Evolutionary conservation across 1,284 basidiomycete genomes (phyloP).

Genomic region (Pyrrhoderma noxium): DNA sequence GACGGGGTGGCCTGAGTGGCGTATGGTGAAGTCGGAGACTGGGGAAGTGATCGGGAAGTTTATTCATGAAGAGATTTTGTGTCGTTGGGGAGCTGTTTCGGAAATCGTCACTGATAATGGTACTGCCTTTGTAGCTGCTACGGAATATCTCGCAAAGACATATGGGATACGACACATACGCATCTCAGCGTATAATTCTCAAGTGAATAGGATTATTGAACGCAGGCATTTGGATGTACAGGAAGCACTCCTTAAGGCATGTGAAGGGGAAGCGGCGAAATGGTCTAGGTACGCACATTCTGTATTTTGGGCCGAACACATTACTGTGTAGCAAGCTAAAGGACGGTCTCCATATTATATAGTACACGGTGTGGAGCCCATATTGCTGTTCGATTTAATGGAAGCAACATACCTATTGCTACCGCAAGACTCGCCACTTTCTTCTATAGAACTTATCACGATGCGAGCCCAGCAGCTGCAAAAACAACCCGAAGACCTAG

Average conservation of each 20-base stretch:
- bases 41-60: slow-evolving; percentile 20
- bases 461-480: too few relatives aligned
- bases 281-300: slow-evolving; percentile 8
- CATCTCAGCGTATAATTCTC: slow-evolving; percentile 20
- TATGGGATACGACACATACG: slow-evolving; percentile 19
- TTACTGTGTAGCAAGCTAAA: slow-evolving; percentile 20
- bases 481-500: too few relatives aligned
- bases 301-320: slow-evolving; percentile 24
- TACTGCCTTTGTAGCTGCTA: slow-evolving; percentile 6
- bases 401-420: slow-evolving; percentile 18
- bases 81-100: slow-evolving; percentile 24
- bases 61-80: slow-evolving; percentile 27
- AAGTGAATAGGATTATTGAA: slow-evolving; percentile 19
- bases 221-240: slow-evolving; percentile 11
- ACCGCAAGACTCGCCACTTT: too few relatives aligned
- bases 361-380: slow-evolving; percentile 19
- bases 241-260: slow-evolving; percentile 16
- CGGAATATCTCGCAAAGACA: slow-evolving; percentile 9
- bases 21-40: slow-evolving; percentile 19
- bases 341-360: slow-evolving; percentile 23
- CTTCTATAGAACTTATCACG: too few relatives aligned
- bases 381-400: slow-evolving; percentile 22
- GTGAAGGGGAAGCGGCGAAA: slow-evolving; percentile 7
- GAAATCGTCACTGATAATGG: slow-evolving; percentile 32
- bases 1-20: slow-evolving; percentile 22